Percentiles rank a stretch among this genome's conserved stretches.
Evolutionary conservation across 2,329 filamentous ascomycete genomes (phyloP).

Genomic region (Clonostachys sp.): DNA sequence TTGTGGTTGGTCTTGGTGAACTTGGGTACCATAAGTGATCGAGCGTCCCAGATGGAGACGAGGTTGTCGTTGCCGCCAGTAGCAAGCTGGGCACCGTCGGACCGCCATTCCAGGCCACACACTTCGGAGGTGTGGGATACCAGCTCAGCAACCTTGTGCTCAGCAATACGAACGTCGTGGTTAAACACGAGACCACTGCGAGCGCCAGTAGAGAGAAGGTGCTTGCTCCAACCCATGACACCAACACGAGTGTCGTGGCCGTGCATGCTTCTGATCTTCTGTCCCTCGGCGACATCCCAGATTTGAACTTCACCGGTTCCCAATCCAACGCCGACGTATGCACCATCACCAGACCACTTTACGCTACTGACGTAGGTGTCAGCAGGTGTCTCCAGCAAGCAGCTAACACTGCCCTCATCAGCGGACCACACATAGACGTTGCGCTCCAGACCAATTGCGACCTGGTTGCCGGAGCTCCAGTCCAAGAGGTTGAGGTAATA

Average conservation of each 20-base stretch:
- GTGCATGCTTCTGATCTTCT: conserved; percentile 97
- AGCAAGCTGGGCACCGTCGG: conserved; percentile 92
- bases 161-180: conserved; percentile 94
- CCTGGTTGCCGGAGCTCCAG: conserved; percentile 97
- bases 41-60: conserved; percentile 98
- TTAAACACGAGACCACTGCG: conserved; percentile 95
- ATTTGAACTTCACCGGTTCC: conserved; percentile 97
- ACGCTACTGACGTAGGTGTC: conserved; percentile 98
- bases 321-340: conserved; percentile 92
- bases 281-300: conserved; percentile 94
- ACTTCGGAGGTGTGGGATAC: conserved; percentile 97
- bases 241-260: conserved; percentile 95
- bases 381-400: conserved; percentile 77
- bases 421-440: conserved; percentile 99
- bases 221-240: conserved; percentile 99
- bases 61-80: conserved; percentile 99
- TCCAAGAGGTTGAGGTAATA: conserved; percentile 99
- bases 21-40: conserved; percentile 87
- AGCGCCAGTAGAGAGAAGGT: conserved; percentile 90
- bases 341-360: conserved; percentile 97
- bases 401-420: conserved; percentile 84
- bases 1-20: conserved; percentile 99
- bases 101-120: conserved; percentile 95
- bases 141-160: conserved; percentile 97
- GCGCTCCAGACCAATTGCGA: conserved; percentile 94